These are phyloP conservation scores for Solanum boliviense DNA, from an alignment of 257 asterid species.

Conservation along the genomic window DNA sequence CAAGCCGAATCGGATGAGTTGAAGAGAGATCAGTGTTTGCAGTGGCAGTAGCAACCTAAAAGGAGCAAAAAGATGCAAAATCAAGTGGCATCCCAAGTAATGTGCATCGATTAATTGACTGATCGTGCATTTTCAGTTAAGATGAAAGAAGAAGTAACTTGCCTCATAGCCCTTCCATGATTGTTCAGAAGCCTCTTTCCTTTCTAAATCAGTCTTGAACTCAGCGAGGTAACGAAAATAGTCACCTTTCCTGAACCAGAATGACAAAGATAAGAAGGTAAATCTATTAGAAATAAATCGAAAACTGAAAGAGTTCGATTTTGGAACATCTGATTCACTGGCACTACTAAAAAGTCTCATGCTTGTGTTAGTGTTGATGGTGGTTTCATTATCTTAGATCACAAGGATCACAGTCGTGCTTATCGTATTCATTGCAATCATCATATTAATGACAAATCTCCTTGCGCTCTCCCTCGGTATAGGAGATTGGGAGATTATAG, in stretches of 20 bases:
- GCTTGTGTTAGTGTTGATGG: not conserved
- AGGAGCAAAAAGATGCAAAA: conserved; percentile 1
- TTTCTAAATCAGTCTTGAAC: conserved; percentile 68
- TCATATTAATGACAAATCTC: not conserved
- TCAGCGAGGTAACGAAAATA: conserved; percentile 83
- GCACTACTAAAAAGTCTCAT: not conserved
- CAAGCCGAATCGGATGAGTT: conserved; percentile 90
- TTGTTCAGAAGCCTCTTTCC: conserved; percentile 70
- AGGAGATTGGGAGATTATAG: not conserved
- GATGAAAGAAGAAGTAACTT: conserved; percentile 8
- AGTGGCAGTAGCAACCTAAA: conserved; percentile 55
- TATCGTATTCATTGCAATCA: not conserved
- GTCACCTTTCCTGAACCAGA: conserved; percentile 70
- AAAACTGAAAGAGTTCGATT: not conserved
- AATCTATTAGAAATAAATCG: not conserved
- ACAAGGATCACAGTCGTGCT: not conserved
- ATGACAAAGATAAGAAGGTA: not conserved
- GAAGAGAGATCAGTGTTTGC: conserved; percentile 76
- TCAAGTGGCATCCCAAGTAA: not conserved
- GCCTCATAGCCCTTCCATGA: conserved; percentile 88
- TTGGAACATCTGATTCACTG: not conserved
- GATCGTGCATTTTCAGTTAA: not conserved
- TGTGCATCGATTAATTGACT: not conserved
- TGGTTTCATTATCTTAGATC: not conserved
- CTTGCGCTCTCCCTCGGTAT: not conserved